Evolutionary conservation across 2,329 filamentous ascomycete species (phyloP).

Genomic region (Helicocarpus griseus): DNA sequence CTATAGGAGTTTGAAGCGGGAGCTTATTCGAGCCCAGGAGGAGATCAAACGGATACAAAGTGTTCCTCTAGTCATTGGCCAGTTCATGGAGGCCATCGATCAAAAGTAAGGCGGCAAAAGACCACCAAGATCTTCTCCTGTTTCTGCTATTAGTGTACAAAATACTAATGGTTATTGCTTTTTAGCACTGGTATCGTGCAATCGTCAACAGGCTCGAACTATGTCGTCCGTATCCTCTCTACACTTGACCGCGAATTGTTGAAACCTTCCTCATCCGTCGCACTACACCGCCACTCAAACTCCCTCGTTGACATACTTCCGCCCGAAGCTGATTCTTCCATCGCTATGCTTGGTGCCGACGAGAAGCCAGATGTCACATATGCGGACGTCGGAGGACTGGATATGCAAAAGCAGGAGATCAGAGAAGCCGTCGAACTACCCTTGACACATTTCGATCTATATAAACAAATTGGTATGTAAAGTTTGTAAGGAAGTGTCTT

Average conservation of each 20-base stretch:
- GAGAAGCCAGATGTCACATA: conserved; percentile 99
- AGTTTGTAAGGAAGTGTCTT: background rate
- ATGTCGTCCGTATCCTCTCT: conserved; percentile 95
- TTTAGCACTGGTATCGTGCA: conserved; percentile 91
- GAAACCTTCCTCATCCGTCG: conserved; percentile 95
- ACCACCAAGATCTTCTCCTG: background rate
- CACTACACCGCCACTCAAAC: conserved; percentile 95
- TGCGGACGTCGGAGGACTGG: conserved; percentile 90
- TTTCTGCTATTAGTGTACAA: too few relatives aligned
- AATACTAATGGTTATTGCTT: conserved; percentile 1
- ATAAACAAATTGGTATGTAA: conserved; percentile 82
- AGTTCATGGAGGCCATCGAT: conserved; percentile 99
- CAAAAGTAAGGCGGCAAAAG: conserved; percentile 66
- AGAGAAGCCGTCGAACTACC: conserved; percentile 94
- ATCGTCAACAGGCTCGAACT: conserved; percentile 96
- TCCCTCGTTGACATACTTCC: conserved; percentile 96
- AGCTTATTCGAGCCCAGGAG: conserved; percentile 93
- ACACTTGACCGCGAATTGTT: conserved; percentile 96
- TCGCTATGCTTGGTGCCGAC: conserved; percentile 91
- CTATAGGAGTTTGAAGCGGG: conserved; percentile 80
- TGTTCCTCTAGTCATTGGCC: conserved; percentile 92
- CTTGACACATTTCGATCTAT: conserved; percentile 94
- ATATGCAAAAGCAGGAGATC: conserved; percentile 99
- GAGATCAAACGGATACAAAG: conserved; percentile 99
- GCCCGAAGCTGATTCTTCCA: conserved; percentile 97